Evolutionary conservation across 2,329 filamentous ascomycete species (phyloP).

Genomic region (Grosmannia penicillata): DNA sequence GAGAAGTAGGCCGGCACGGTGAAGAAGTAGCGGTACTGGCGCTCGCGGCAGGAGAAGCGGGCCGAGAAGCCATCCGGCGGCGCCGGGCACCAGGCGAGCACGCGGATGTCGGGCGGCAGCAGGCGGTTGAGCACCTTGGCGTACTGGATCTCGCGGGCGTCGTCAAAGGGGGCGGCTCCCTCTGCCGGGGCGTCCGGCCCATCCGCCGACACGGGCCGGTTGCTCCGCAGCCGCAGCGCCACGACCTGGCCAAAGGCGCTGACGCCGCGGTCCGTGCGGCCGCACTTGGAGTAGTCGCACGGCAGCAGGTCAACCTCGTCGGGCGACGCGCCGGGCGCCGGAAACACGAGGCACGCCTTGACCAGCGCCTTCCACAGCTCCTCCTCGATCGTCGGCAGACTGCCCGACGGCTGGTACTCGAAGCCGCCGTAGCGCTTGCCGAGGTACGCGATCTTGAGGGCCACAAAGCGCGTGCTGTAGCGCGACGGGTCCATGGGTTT

Average conservation of each 20-base stretch:
- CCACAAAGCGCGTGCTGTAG: constrained; percentile 73
- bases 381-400: constrained; percentile 75
- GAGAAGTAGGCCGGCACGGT: constrained; percentile 77
- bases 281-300: constrained; percentile 89
- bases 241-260: constrained; percentile 96
- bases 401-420: constrained; percentile 65
- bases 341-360: constrained; percentile 69
- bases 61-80: constrained; percentile 73
- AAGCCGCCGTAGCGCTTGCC: constrained; percentile 87
- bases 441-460: constrained; percentile 86
- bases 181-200: constrained; percentile 7
- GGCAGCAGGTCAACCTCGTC: constrained; percentile 62
- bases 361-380: constrained; percentile 83
- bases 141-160: constrained; percentile 62
- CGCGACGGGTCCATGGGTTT: constrained; percentile 55
- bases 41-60: constrained; percentile 80
- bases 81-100: constrained; percentile 84
- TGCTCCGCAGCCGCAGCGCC: constrained; percentile 67
- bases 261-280: constrained; percentile 81
- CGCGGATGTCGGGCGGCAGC: constrained; percentile 75
- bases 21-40: constrained; percentile 94
- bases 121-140: constrained; percentile 71
- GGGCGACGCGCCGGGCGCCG: constrained; percentile 29
- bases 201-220: constrained; percentile 21
- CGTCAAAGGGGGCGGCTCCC: constrained; percentile 35